A percentile compares a stretch with the other conserved stretches of the same genome.
phyloP scores from a whole-genome alignment of 306 rosid species.

The Rosa persica region DNA sequence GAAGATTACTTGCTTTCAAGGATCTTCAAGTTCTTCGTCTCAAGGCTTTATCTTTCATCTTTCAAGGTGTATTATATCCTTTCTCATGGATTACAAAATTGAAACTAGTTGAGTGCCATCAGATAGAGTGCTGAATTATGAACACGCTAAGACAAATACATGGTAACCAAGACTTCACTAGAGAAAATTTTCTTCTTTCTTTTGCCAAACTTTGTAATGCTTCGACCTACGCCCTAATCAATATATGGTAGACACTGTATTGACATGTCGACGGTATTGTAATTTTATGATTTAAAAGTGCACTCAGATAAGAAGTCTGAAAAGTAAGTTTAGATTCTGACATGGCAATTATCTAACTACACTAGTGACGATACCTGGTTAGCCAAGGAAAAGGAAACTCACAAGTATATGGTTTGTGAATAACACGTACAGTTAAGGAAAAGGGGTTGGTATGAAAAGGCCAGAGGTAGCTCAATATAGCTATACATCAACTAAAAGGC shows the following conservation, averaged over 20 bases:
- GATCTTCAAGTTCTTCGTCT: no score
- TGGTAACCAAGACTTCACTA: background rate
- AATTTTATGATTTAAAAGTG: background rate
- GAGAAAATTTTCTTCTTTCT: background rate
- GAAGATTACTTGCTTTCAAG: no score
- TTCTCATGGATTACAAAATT: background rate
- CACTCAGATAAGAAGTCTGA: background rate
- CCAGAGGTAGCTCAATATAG: slow-evolving; percentile 24
- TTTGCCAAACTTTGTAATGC: background rate
- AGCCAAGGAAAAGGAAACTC: background rate
- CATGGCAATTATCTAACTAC: background rate
- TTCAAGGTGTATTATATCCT: no score
- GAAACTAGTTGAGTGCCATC: background rate
- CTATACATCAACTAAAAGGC: background rate
- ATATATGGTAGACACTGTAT: background rate
- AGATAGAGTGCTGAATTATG: background rate
- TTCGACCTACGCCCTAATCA: background rate
- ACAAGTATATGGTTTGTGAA: background rate
- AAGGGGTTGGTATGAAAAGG: background rate
- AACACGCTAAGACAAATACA: background rate
- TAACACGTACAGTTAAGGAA: background rate
- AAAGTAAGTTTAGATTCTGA: background rate
- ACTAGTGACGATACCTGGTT: background rate
- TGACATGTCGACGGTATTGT: background rate
- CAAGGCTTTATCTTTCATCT: no score